Evolutionary conservation across 1,284 basidiomycete genomes (phyloP), one percentile per base, ranked within the genome.

Genomic region (Cutaneotrichosporon mucoides): DNA sequence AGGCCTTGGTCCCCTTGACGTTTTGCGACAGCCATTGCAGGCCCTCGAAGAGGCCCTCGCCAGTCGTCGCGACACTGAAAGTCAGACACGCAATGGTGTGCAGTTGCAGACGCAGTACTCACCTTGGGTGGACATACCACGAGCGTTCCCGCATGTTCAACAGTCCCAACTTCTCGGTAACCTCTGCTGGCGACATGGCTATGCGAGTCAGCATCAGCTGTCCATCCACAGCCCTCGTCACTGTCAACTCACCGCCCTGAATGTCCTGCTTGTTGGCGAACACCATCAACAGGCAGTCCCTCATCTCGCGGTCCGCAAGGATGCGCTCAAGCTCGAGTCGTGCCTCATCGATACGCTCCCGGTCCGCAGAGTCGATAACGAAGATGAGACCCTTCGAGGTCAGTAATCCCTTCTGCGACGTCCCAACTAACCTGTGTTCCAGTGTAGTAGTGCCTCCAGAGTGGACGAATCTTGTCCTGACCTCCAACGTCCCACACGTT

Each of bases 401-500:
- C 24, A 55, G 54, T 55, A 16, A 50, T 36, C 40, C 15, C 10
- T 6, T 10, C 24, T 13, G 9, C n/a, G 44, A 24, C 45, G 37
- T 8, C 42, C 8, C 35, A 11, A 63, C 73, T 42, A 50, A 77
- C 76, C 69, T 78, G 78, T 35, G 78, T 82, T 41, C 82, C 83
- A 6, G 82, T 84, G 74, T 83, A 98, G 87, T 98, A 63, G 49
- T 98, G 95, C 79, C 96, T 85, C 95, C 95, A 99, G 55, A 99
- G 83, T 48, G 96, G 96, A 64, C 96, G 85, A 73, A 97, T 97
- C 84, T 97, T 97, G 82, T 97, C 94, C 80, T 98, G 94, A 37
- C 94, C 96, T 77, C 96, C 96, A 59, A 99, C 96, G 78, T 99
- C 96, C 96, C 96, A 99, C 33, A 99, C 96, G 72, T 97, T 99